phyloP scores from a whole-genome alignment of 257 asterid genomes.

The Nicotiana attenuata region DNA sequence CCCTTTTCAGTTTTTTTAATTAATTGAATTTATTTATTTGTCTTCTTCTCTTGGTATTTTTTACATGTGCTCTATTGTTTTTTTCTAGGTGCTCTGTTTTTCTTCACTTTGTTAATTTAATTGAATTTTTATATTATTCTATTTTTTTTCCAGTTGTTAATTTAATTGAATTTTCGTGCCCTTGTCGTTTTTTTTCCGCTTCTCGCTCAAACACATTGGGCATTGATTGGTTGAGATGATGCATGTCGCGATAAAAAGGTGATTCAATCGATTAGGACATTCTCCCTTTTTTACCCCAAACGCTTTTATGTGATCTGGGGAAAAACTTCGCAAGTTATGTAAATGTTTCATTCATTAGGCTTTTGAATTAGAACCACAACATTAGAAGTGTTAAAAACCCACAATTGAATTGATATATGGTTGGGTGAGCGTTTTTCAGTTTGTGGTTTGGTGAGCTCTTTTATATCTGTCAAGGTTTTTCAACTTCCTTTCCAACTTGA shows the following conservation, averaged over 20 bases:
- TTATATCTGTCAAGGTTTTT: not conserved
- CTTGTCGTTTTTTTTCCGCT: too few species aligned
- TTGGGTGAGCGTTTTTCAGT: not conserved
- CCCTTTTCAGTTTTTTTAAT: too few species aligned
- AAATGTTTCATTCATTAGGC: not conserved
- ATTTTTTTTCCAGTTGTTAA: too few species aligned
- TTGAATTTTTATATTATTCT: too few species aligned
- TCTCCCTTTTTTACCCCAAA: not conserved
- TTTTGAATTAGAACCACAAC: not conserved
- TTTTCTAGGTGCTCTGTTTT: too few species aligned
- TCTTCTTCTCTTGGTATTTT: too few species aligned
- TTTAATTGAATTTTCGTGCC: too few species aligned
- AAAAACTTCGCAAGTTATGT: not conserved
- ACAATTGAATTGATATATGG: not conserved
- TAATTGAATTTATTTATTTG: too few species aligned
- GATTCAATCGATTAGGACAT: not conserved
- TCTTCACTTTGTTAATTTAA: too few species aligned
- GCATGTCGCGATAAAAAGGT: not conserved
- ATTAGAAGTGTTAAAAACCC: not conserved
- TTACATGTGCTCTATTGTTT: too few species aligned
- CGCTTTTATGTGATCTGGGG: not conserved
- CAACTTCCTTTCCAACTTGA: conserved; percentile 4
- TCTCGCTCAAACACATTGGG: too few species aligned
- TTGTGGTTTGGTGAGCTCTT: conserved; percentile 1
- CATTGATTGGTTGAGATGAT: not conserved